These are phyloP conservation scores for Alternaria arborescens DNA, from an alignment of 2,329 filamentous ascomycete species.

Conservation along the genomic window DNA sequence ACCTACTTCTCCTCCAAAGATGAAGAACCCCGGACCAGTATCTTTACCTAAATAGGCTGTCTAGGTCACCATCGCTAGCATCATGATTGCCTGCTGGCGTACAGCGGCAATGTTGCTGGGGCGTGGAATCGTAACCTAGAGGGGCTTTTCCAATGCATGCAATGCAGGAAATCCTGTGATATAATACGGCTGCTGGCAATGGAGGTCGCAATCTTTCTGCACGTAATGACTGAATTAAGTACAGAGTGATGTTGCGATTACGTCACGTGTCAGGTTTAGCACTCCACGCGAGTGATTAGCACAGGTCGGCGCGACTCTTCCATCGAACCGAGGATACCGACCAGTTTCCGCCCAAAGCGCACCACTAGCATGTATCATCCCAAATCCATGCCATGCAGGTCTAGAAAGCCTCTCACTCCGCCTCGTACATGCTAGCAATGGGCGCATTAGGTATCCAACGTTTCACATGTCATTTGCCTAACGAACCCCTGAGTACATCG, in stretches of 20 bases:
- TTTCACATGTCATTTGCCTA: background rate
- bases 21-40: no score
- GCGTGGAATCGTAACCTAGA: no score
- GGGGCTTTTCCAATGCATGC: no score
- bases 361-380: background rate
- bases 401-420: conserved; percentile 1
- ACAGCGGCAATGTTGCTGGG: no score
- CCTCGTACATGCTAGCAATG: background rate
- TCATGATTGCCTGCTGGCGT: no score
- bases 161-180: no score
- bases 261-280: background rate
- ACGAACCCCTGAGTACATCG: background rate
- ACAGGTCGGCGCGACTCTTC: background rate
- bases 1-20: no score
- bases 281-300: background rate
- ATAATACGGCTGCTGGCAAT: no score
- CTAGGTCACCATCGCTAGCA: no score
- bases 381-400: background rate
- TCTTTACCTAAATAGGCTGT: no score
- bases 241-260: background rate
- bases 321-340: background rate
- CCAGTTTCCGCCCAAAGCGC: background rate
- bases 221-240: background rate
- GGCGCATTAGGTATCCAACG: background rate
- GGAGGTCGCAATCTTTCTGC: no score